Conservation (phyloP, 495 filamentous ascomycete genomes). For the Trichoderma gamsii region DNA sequence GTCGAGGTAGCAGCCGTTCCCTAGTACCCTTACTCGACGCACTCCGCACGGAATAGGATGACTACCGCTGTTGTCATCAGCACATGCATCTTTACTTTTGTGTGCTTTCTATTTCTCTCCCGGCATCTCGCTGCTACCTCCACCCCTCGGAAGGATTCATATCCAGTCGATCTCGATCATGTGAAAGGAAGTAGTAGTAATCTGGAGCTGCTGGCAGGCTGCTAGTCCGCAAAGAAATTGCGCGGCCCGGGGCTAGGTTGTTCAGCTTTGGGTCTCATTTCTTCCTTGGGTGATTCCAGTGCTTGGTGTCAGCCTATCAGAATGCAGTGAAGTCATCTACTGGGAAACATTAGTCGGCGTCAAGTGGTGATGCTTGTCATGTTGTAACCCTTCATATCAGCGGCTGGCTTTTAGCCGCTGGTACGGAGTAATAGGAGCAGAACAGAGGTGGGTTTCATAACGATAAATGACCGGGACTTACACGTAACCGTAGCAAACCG, state of each 20-base stretch:
- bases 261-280: neutral
- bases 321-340: neutral
- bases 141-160: neutral
- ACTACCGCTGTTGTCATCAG: neutral
- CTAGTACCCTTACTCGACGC: neutral
- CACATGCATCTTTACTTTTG: neutral
- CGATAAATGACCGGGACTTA: no score
- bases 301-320: neutral
- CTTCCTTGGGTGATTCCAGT: neutral
- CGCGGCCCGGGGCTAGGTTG: neutral
- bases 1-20: neutral
- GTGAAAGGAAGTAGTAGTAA: neutral
- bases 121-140: neutral
- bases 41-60: neutral
- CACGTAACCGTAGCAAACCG: no score
- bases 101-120: neutral
- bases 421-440: neutral
- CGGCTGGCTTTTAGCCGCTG: neutral
- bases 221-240: constrained; percentile 9
- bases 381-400: neutral
- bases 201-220: neutral
- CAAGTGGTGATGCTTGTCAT: neutral
- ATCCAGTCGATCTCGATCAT: neutral
- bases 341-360: neutral
- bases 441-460: neutral